Evolutionary conservation across 2,329 filamentous ascomycete species (phyloP), one percentile per base, ranked within the genome.

Genomic region (Exutisphaerella laricina): DNA sequence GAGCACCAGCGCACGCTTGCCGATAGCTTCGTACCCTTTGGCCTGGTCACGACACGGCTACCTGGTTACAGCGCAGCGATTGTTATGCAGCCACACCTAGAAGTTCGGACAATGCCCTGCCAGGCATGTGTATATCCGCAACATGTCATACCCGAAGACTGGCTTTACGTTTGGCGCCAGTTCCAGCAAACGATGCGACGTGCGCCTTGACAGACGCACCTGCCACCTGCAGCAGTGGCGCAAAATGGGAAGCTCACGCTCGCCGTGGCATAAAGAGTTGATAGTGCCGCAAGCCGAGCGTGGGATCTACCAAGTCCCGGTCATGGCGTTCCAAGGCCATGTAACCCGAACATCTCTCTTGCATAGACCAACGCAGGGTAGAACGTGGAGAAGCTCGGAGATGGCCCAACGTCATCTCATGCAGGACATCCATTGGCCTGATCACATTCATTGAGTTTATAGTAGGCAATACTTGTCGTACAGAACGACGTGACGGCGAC

Each of bases 41-140:
- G 39, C 42, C 53, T 46, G 48, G 39, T 49, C 43, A 41, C 47
- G 41, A 49, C 45, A 56, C 58, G 53, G 43, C 28, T 53, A 57
- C 57, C 56, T 30, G 54, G 53, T 53, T 51, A 21, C 43, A 34
- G 40, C 46, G 50, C 43, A 39, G 47, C 48, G 40, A 45, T 30
- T 35, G 39, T 42, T 42, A 51, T 58, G 58, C 58, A 58, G 58
- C 56, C 56, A 58, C 58, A 54, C 55, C 55, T 56, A 44, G 54
- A 58, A 53, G 39, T 43, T 51, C 49, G 45, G 50, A 45, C 49
- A 49, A 52, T 49, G 48, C 37, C 47, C 43, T 45, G 33, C 23
- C 23, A 39, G 31, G 31, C 30, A 45, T 46, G 45, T 44, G 25
- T 43, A 13, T 47, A 45, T 43, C 50, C 46, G 46, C 45, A 21